Conservation (phyloP, 2,329 filamentous ascomycete species). For the Aspergillus sp. region DNA sequence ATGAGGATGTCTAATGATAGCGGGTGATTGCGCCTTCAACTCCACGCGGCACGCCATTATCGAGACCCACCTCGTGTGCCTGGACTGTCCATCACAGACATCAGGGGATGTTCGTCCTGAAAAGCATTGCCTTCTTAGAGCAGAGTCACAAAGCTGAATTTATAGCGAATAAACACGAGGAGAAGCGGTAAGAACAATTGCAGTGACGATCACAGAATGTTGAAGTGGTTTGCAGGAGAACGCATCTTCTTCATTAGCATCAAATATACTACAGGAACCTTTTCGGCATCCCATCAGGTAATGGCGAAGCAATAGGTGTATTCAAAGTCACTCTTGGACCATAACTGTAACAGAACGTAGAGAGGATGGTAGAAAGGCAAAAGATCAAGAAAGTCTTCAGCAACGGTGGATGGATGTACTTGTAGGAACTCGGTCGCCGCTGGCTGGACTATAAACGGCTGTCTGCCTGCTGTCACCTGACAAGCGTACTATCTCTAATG, state of each 20-base stretch:
- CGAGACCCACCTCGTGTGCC: constrained; percentile 10
- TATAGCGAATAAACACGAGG: too few relatives aligned
- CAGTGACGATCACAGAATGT: background rate
- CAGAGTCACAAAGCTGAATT: too few relatives aligned
- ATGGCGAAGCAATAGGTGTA: background rate
- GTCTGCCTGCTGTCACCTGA: background rate
- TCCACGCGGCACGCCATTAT: constrained; percentile 25
- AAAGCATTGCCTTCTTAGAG: too few relatives aligned
- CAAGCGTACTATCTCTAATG: background rate
- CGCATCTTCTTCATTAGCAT: background rate
- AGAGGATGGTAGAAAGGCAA: background rate
- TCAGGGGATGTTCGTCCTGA: too few relatives aligned
- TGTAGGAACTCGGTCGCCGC: background rate
- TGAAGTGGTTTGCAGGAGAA: background rate
- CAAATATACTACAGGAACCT: background rate
- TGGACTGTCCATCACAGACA: background rate
- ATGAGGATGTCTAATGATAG: background rate
- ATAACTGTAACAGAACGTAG: background rate
- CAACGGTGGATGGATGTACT: background rate
- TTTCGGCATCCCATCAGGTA: background rate
- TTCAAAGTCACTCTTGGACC: background rate
- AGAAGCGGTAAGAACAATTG: background rate
- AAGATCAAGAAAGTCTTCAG: background rate
- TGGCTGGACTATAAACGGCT: background rate
- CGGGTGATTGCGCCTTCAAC: constrained; percentile 20